phyloP scores from a whole-genome alignment of 345 rosid species.

The Mallotus nudiflorus region DNA sequence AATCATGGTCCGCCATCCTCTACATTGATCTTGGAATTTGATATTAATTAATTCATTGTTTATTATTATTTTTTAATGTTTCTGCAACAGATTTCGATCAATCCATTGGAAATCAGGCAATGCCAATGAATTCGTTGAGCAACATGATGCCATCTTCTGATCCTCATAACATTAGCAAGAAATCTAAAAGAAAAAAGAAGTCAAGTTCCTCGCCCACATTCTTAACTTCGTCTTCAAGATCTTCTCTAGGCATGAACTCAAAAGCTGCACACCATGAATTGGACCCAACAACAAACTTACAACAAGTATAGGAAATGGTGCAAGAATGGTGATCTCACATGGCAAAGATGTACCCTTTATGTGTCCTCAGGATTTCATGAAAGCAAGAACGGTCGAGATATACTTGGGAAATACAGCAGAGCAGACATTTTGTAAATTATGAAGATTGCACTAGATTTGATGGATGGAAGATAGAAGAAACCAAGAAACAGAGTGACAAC shows the following conservation, averaged over 20 bases:
- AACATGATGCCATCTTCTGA: constrained; percentile 30
- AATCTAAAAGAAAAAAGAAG: constrained; percentile 54
- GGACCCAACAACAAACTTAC: constrained; percentile 21
- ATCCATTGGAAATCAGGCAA: constrained; percentile 33
- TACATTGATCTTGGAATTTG: too few relatives aligned
- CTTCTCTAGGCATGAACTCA: constrained; percentile 33
- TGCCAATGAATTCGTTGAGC: constrained; percentile 26
- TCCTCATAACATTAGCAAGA: constrained; percentile 41
- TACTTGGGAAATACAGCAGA: constrained; percentile 7
- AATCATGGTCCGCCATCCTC: too few relatives aligned
- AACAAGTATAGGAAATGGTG: constrained; percentile 20
- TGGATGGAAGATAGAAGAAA: too few relatives aligned
- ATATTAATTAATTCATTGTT: too few relatives aligned
- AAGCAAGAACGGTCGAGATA: not conserved
- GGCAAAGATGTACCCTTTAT: not conserved
- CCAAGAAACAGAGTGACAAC: too few relatives aligned
- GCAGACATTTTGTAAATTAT: constrained; percentile 14
- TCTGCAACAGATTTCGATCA: constrained; percentile 45
- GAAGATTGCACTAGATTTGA: too few relatives aligned
- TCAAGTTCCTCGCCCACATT: constrained; percentile 42
- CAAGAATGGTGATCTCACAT: not conserved
- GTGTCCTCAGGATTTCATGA: not conserved
- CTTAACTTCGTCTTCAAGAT: constrained; percentile 34
- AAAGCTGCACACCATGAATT: constrained; percentile 31
- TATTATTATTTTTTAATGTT: not conserved